A percentile compares a stretch with the other conserved stretches of the same genome.
Evolutionary conservation across 192 early-diverging fungal species (phyloP).

Genomic region (Coemansia sp.): DNA sequence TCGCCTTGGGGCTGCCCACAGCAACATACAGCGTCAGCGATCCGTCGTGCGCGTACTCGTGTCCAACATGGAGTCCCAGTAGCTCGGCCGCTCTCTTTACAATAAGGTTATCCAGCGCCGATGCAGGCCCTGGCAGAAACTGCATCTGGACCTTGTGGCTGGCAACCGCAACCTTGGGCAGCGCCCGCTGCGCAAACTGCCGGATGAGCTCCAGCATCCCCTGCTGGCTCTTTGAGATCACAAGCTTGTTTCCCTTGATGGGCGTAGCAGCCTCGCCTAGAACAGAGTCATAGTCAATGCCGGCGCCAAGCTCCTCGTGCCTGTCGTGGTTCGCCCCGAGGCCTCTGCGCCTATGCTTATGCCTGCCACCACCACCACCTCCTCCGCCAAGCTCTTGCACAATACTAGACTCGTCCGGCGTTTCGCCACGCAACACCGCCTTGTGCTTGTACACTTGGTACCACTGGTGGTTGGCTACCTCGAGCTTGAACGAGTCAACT

Average conservation of each 20-base stretch:
- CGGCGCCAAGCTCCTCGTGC: slow-evolving; percentile 14
- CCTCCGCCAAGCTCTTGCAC: slow-evolving; percentile 7
- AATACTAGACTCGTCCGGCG: slow-evolving; percentile 25
- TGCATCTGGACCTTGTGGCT: slow-evolving; percentile 48
- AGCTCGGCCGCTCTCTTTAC: slow-evolving; percentile 38
- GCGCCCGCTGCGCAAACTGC: slow-evolving; percentile 41
- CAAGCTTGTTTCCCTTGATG: slow-evolving; percentile 36
- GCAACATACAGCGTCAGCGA: slow-evolving; percentile 50
- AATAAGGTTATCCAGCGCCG: slow-evolving; percentile 43
- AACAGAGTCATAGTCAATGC: slow-evolving; percentile 23
- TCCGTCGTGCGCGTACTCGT: slow-evolving; percentile 47
- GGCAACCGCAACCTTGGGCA: slow-evolving; percentile 36
- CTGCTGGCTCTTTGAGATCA: slow-evolving; percentile 48
- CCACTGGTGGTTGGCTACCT: slow-evolving; percentile 54
- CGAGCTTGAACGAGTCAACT: slow-evolving; percentile 52
- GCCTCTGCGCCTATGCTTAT: neutral
- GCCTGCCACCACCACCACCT: slow-evolving; percentile 1
- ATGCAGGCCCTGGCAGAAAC: slow-evolving; percentile 39
- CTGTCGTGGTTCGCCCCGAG: neutral
- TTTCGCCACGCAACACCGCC: slow-evolving; percentile 41
- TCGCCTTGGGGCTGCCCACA: slow-evolving; percentile 36
- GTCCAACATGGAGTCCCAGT: slow-evolving; percentile 47
- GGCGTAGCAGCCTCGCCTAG: slow-evolving; percentile 44
- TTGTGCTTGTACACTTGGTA: slow-evolving; percentile 57
- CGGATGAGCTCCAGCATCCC: slow-evolving; percentile 42